phyloP scores from a whole-genome alignment of 768 basidiomycete species.

The Lactarius deliciosus region DNA sequence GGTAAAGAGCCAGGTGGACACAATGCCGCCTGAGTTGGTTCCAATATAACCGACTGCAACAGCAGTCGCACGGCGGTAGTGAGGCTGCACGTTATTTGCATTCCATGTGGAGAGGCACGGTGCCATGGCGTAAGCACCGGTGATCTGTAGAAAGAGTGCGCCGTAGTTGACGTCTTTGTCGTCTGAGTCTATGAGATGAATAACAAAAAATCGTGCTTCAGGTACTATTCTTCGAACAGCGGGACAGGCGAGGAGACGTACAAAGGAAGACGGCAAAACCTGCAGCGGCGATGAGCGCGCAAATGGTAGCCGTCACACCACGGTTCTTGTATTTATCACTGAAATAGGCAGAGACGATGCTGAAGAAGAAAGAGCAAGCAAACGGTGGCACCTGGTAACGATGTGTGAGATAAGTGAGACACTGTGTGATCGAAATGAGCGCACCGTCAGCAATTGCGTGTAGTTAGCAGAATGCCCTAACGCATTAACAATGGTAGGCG shows the following conservation, averaged over 20 bases:
- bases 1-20: conserved; percentile 25
- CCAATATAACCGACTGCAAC: conserved; percentile 33
- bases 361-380: conserved; percentile 33
- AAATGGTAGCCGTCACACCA: conserved; percentile 23
- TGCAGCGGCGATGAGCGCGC: conserved; percentile 21
- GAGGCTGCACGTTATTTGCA: conserved; percentile 37
- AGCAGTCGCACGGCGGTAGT: conserved; percentile 36
- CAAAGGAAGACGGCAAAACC: conserved; percentile 29
- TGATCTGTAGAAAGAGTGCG: conserved; percentile 36
- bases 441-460: conserved; percentile 36
- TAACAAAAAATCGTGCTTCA: background rate
- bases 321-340: conserved; percentile 28
- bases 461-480: conserved; percentile 35
- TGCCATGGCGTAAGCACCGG: conserved; percentile 34
- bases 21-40: conserved; percentile 28
- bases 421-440: background rate
- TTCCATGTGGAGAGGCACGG: conserved; percentile 34
- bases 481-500: conserved; percentile 33
- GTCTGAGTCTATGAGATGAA: conserved; percentile 21
- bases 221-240: background rate
- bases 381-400: conserved; percentile 35
- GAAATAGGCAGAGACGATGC: conserved; percentile 26
- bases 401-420: background rate
- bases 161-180: conserved; percentile 32
- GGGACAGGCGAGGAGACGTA: background rate